A percentile compares a stretch with the other conserved stretches of the same genome.
phyloP scores from a whole-genome alignment of 2,329 filamentous ascomycete species.

The Sporothrix sp. region DNA sequence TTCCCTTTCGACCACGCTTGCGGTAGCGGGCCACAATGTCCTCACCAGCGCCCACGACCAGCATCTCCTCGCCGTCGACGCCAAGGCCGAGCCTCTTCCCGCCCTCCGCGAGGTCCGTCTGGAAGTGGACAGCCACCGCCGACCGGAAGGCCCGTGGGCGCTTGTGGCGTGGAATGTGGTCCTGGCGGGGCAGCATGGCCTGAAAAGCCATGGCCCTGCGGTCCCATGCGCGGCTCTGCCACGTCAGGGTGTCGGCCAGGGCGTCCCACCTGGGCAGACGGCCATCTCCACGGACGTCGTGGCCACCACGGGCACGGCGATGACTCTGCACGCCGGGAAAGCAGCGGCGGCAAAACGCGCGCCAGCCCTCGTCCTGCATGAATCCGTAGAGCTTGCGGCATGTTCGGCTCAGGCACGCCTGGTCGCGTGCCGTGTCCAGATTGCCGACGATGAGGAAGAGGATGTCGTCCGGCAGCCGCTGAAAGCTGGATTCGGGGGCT shows the following conservation, averaged over 20 bases:
- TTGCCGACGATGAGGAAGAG: constrained; percentile 38
- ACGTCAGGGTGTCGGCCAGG: constrained; percentile 38
- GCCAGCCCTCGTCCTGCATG: constrained; percentile 36
- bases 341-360: constrained; percentile 35
- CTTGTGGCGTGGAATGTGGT: constrained; percentile 22
- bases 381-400: constrained; percentile 32
- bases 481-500: constrained; percentile 25
- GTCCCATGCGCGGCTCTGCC: constrained; percentile 45
- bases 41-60: constrained; percentile 43
- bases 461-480: constrained; percentile 40
- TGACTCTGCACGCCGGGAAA: constrained; percentile 24
- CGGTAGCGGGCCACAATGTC: constrained; percentile 37
- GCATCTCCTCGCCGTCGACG: constrained; percentile 32
- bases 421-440: constrained; percentile 39
- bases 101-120: constrained; percentile 19
- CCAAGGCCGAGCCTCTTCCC: background rate
- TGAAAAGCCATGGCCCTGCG: constrained; percentile 34
- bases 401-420: constrained; percentile 32
- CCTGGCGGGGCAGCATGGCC: constrained; percentile 21
- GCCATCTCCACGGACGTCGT: constrained; percentile 3
- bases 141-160: constrained; percentile 25
- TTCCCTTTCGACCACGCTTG: constrained; percentile 17
- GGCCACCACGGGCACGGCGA: background rate
- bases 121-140: constrained; percentile 36
- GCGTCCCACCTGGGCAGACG: constrained; percentile 24